Base-by-base conservation (phyloP, 176 grass and related monocot genomes). In the Rhynchospora breviuscula region DNA sequence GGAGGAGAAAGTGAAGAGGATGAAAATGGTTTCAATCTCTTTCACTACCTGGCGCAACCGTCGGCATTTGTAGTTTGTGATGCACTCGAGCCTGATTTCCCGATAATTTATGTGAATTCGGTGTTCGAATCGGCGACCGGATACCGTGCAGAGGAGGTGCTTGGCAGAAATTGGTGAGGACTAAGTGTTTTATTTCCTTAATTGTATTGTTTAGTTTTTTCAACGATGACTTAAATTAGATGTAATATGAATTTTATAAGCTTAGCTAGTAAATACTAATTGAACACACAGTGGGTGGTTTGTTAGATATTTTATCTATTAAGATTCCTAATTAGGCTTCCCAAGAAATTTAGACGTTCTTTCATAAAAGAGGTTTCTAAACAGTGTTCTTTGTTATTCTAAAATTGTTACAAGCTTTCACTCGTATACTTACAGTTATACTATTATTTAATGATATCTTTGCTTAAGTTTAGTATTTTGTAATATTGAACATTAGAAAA, bases 51-150 rank as follows among this genome's bases (percentile, higher is more conserved):
- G 70, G 58, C 33, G 40, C 69, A 59, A 76, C 86, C 89, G 18
- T 86, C 93, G 5, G 68, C 96, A 78, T 93, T 99, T 87, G 89
- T 99, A 11, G 96, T 95, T 59, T 77, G 89, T 3, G 96, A 99
- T 87, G 96, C 96, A 29, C 48, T 89, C 40, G 93, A 99, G 53
- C 82, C 85, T 0, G 96, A 99, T 64, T 95, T 85, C 83, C 93
- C 96, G 22, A 71, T 99, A 63, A 99, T 99, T 75, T 99, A 99
- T 87, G 96, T 99, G 85, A 99, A 99, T 88, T 85, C 96, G 17
- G 96, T 92, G 18, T 99, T 99, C 46, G 96, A 99, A 88, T 86
- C 83, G 44, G 86, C 96, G 22, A 99, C 96, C 15, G 96, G 96
- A 46, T 99, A 99, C 91, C 91, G 91, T 78, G 96, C 96, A 56